Base-by-base conservation (phyloP, 164 flowering plant species). In the Annona squamosa region DNA sequence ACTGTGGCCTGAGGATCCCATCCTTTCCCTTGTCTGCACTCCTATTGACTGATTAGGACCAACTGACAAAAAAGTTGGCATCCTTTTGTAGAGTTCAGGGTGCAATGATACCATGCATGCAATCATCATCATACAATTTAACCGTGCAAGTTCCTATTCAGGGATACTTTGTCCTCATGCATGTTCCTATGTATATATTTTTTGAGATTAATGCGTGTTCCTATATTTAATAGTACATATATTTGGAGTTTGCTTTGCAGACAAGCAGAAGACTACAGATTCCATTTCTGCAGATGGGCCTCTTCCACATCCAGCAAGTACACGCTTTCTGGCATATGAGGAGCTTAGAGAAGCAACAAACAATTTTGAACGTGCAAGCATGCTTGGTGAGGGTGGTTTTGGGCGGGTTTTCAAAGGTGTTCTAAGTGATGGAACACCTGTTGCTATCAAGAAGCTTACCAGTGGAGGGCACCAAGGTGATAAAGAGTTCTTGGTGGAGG, bases 301-400 rank as follows among this genome's bases (percentile, higher is more conserved):
- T 67, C 86, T 89, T 85, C 91, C 87, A n/a, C 97, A 87, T 69
- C 98, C 97, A 45, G 80, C 87, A 64, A 95, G 97, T 79, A 95
- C 93, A 63, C 80, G 99, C 47, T 89, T 90, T 84, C 76, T 95
- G 69, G 84, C 91, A 68, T 95, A 82, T 81, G 99, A 95, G 81
- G 99, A 95, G 76, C 97, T 93, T 67, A 91, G 86, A 82, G 90
- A 85, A 82, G 99, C 98, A 73, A 93, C 98, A 64, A 89, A 93
- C 75, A 90, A 91, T 78, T 95, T 95, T 84, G 90, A 88, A 83
- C 42, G 88, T 63, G 80, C 87, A 18, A 91, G 96, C 77, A 79
- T 95, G 77, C 91, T 95, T 46, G 98, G 99, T 66, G 99, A 95
- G 86, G 98, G 99, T 75, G 98, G 99, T 4, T 95, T 95, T 83